Base-by-base conservation (phyloP, 257 asterid genomes). In the Solanum sitiens region DNA sequence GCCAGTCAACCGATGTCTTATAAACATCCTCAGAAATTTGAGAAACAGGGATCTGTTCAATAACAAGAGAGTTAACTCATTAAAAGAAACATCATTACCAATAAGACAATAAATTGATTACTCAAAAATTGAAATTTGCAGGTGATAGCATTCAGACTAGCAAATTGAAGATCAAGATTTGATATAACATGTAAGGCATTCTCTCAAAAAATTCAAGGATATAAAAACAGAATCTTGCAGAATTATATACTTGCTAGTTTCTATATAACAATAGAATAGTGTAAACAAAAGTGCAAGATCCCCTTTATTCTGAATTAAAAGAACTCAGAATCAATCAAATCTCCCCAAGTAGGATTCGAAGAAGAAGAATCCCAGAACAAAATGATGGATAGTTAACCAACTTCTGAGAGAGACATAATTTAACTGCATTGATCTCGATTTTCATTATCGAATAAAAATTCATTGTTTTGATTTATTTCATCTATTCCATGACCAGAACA, bases 1-100 rank as follows among this genome's bases (percentile, higher is more conserved):
- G 89, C 94, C 94, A 92, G 45, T 92, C 92, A 7, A 85, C 73
- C 6, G 94, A 90, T 79, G 89, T 89, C 92, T 87, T 92, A 47
- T 89, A 90, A 37, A 92, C 88, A 25, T 79, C 87, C 83, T 92
- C 94, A 32, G 94, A 72, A 59, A 92, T 40, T 65, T 88, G 89
- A 75, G 87, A 56, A 11, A 92, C 7, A 37, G 94, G 94, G 77
- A 92, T 44, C 94, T 92, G 90, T 82, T 50, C 85, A 82, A 50
- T 50, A 50, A 0, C 88, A 86, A 21, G 16, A 63, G 27, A 27
- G 32, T 71, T 7, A 32, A 83, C 18, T 75, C 44, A 35, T 11
- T 32, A n/a, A 23, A 42, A 30, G 30, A 85, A 18, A 15, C 70
- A 16, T 15, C 23, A 47, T 16, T 27, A 63, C 30, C 86, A 83